Percentiles rank a stretch among this genome's conserved stretches.
Conservation (phyloP, 305 asterid genomes). For the Plantago lanceolata region DNA sequence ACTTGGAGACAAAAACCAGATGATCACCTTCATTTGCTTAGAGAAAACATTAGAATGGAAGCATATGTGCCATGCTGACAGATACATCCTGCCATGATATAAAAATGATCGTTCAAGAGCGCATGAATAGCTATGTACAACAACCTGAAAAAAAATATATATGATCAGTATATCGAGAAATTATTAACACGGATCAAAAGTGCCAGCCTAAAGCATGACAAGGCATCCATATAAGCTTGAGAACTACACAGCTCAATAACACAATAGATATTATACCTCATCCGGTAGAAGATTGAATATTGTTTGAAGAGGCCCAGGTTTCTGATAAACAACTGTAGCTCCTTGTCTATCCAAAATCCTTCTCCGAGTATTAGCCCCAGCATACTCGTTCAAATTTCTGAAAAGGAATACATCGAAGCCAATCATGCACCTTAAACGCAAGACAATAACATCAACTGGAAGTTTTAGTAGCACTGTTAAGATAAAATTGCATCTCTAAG, state of each 20-base stretch:
- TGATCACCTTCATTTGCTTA: conserved; percentile 84
- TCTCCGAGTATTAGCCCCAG: conserved; percentile 52
- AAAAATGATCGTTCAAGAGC: conserved; percentile 93
- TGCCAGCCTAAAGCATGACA: conserved; percentile 19
- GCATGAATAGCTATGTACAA: conserved; percentile 89
- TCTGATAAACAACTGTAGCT: conserved; percentile 64
- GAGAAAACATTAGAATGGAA: conserved; percentile 91
- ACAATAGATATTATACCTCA: conserved; percentile 52
- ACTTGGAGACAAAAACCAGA: conserved; percentile 21
- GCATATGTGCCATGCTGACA: conserved; percentile 88
- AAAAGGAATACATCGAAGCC: conserved; percentile 18
- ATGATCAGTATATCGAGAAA: conserved; percentile 18
- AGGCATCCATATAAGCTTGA: conserved; percentile 5
- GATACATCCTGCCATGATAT: conserved; percentile 89
- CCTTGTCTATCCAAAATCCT: conserved; percentile 52
- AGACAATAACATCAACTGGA: conserved; percentile 9
- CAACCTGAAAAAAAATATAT: conserved; percentile 55
- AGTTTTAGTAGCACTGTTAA: conserved; percentile 6
- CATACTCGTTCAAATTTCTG: conserved; percentile 63
- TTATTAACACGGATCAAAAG: conserved; percentile 13
- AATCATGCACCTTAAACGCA: conserved; percentile 14
- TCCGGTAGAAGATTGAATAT: conserved; percentile 80
- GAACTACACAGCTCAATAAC: conserved; percentile 20
- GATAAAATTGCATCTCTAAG: conserved; percentile 17
- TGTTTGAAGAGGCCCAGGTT: conserved; percentile 83